Conservation (phyloP, 2,329 filamentous ascomycete genomes). For the Apiospora marii region DNA sequence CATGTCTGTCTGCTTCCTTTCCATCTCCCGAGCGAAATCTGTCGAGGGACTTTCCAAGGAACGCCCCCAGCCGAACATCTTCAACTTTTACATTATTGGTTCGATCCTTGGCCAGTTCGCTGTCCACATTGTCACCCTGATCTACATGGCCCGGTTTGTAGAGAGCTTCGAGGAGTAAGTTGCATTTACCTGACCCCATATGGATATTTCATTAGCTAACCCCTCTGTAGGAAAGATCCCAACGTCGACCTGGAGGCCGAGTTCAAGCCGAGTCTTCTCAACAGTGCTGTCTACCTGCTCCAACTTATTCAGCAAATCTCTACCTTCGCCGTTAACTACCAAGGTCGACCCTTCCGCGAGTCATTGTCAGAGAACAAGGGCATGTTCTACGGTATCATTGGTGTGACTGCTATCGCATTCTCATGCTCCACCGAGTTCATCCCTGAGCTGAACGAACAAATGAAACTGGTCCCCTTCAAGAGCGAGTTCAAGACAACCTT, state of each 20-base stretch:
- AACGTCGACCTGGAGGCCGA: conserved; percentile 92
- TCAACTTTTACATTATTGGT: conserved; percentile 98
- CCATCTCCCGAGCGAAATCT: conserved; percentile 95
- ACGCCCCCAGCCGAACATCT: conserved; percentile 97
- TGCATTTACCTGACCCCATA: not conserved
- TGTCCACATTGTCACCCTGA: conserved; percentile 90
- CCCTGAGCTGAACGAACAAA: conserved; percentile 91
- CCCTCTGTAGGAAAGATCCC: conserved; percentile 52
- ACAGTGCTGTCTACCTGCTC: conserved; percentile 95
- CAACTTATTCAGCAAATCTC: conserved; percentile 99
- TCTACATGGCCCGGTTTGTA: conserved; percentile 92
- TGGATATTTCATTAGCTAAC: conserved; percentile 35
- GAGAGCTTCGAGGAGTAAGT: conserved; percentile 85
- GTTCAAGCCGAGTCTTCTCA: conserved; percentile 91
- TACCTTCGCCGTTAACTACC: conserved; percentile 99
- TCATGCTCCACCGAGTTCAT: conserved; percentile 94
- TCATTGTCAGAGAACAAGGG: conserved; percentile 93
- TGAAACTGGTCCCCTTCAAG: conserved; percentile 90
- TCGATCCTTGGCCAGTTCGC: conserved; percentile 97
- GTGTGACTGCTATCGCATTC: conserved; percentile 90
- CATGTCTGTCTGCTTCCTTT: conserved; percentile 99
- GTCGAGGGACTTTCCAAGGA: conserved; percentile 97
- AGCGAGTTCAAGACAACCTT: conserved; percentile 89
- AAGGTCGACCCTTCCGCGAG: conserved; percentile 96
- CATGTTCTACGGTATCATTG: conserved; percentile 97